Conservation (phyloP, 2,329 filamentous ascomycete species). For the Raffaelea ambrosiae region DNA sequence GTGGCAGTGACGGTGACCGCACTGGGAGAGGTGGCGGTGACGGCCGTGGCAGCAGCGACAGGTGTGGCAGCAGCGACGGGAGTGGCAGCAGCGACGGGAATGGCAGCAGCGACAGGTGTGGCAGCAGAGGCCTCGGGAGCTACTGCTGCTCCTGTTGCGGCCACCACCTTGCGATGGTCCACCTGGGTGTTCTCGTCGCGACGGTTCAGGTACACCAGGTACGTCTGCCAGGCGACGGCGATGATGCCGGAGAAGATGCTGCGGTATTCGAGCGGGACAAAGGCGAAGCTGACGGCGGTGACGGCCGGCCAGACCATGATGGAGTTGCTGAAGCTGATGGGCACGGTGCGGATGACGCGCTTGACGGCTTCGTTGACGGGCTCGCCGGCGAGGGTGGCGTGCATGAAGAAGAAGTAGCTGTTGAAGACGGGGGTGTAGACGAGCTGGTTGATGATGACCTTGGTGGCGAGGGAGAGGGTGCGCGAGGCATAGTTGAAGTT, state of each 20-base stretch:
- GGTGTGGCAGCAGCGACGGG: not conserved
- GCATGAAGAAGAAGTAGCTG: conserved; percentile 73
- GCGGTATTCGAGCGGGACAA: conserved; percentile 68
- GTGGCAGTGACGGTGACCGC: not conserved
- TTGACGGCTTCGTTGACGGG: conserved; percentile 55
- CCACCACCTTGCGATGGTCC: conserved; percentile 23
- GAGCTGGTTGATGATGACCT: conserved; percentile 72
- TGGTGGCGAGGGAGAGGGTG: conserved; percentile 60
- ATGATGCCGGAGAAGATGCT: conserved; percentile 72
- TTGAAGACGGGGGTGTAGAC: conserved; percentile 79
- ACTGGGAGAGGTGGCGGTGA: not conserved
- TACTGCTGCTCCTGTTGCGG: not conserved
- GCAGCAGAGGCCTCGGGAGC: not conserved
- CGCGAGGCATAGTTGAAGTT: conserved; percentile 80
- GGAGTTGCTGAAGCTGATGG: conserved; percentile 66
- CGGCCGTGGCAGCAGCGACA: not conserved
- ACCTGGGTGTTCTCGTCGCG: conserved; percentile 50
- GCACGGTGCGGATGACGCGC: conserved; percentile 67
- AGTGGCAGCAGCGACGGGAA: not conserved
- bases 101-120: not conserved
- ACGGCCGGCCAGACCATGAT: conserved; percentile 84
- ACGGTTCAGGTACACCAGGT: conserved; percentile 73
- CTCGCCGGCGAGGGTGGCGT: conserved; percentile 66
- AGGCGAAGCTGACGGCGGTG: conserved; percentile 81
- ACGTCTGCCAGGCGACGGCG: conserved; percentile 88